These are phyloP conservation scores for Ophiostoma triangulosporum DNA, from an alignment of 2,329 filamentous ascomycete genomes.

Conservation along the genomic window DNA sequence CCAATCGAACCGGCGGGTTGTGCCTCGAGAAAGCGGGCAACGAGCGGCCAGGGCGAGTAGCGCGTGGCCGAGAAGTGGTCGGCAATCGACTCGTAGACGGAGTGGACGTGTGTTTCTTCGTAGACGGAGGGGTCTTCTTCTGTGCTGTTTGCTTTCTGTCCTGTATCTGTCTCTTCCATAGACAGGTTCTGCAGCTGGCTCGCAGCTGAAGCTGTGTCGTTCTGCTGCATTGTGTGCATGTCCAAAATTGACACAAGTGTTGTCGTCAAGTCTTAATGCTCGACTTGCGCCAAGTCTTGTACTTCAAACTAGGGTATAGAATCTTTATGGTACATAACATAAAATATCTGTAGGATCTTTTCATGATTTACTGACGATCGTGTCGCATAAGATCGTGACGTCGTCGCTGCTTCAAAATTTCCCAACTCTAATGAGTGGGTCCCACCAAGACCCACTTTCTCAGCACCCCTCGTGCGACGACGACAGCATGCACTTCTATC, in stretches of 20 bases:
- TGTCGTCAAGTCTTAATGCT: too few species aligned
- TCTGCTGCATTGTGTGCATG: neutral
- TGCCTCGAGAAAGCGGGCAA: conserved; percentile 59
- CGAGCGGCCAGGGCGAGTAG: conserved; percentile 83
- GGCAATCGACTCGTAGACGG: conserved; percentile 79
- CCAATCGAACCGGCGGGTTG: conserved; percentile 61
- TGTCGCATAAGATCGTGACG: neutral
- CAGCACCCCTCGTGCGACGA: too few species aligned
- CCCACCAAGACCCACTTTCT: neutral
- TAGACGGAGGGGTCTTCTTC: conserved; percentile 33
- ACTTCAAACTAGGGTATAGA: too few species aligned
- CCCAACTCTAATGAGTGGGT: neutral
- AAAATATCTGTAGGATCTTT: neutral
- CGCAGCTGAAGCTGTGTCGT: neutral
- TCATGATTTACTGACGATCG: too few species aligned
- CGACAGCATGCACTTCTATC: too few species aligned
- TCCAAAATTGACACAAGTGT: too few species aligned
- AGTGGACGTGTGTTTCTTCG: conserved; percentile 78
- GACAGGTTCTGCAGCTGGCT: neutral
- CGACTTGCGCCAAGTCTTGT: too few species aligned
- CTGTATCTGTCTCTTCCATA: neutral
- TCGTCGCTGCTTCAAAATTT: neutral
- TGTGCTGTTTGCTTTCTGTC: neutral
- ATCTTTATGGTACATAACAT: too few species aligned
- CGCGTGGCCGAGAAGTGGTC: conserved; percentile 71